These are phyloP conservation scores for Fraxinus sp. DNA, from an alignment of 305 asterid genomes.

Conservation along the genomic window DNA sequence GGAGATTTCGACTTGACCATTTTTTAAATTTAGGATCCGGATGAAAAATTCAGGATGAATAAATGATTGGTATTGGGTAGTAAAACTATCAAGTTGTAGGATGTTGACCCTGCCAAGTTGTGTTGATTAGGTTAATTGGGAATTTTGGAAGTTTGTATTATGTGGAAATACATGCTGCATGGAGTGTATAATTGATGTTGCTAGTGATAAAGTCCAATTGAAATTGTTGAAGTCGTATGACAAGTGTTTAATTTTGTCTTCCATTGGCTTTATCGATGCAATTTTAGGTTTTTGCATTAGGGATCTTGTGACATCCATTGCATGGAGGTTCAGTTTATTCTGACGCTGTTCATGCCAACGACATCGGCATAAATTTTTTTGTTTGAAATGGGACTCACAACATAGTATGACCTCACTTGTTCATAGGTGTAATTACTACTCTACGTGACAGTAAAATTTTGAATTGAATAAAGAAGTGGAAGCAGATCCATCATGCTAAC, in stretches of 20 bases:
- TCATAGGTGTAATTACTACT: background rate
- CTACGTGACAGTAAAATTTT: background rate
- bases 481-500: background rate
- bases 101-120: background rate
- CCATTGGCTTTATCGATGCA: background rate
- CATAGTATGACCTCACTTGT: constrained; percentile 1
- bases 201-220: background rate
- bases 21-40: constrained; percentile 9
- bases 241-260: background rate
- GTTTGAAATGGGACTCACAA: background rate
- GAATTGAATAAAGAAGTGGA: background rate
- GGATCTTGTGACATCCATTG: background rate
- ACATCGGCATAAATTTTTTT: background rate
- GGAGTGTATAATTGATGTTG: background rate
- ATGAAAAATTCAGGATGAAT: background rate
- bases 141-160: background rate
- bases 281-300: background rate
- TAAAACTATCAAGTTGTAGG: constrained; percentile 5
- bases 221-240: background rate
- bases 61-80: background rate
- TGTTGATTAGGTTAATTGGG: background rate
- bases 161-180: constrained; percentile 2
- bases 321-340: background rate
- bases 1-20: background rate
- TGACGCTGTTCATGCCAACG: background rate